A percentile compares a stretch with the other conserved stretches of the same genome.
Evolutionary conservation across 2,329 filamentous ascomycete species (phyloP).

Genomic region (Calonectria honghensis): DNA sequence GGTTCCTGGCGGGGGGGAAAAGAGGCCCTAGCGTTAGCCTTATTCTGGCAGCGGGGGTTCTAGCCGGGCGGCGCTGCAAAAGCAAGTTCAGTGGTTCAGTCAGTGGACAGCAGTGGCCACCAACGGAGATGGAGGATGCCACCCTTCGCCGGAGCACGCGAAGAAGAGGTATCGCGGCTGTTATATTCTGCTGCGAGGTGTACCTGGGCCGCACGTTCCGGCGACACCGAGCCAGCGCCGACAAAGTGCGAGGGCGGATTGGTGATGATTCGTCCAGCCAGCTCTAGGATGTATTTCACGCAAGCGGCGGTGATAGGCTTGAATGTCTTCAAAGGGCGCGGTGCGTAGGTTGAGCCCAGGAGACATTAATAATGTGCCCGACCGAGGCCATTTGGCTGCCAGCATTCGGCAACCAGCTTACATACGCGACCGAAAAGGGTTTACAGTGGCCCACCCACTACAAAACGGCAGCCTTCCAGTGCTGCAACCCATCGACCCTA

Average conservation of each 20-base stretch:
- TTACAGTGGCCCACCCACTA: conserved; percentile 13
- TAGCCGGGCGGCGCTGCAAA: conserved; percentile 21
- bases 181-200: conserved; percentile 1
- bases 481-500: conserved; percentile 12
- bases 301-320: neutral
- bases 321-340: conserved; percentile 14
- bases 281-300: neutral
- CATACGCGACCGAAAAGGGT: neutral
- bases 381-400: neutral
- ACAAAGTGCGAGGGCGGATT: neutral
- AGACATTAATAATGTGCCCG: conserved; percentile 22
- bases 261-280: neutral
- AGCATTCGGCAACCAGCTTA: neutral
- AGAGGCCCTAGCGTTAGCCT: conserved; percentile 27
- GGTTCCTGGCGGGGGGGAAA: conserved; percentile 18
- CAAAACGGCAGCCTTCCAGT: neutral
- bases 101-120: neutral
- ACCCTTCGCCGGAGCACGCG: conserved; percentile 21
- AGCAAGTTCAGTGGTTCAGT: conserved; percentile 16
- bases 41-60: conserved; percentile 11
- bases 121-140: neutral
- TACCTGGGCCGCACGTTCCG: conserved; percentile 17
- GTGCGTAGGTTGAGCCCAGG: neutral
- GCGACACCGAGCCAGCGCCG: conserved; percentile 3
- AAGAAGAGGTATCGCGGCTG: neutral